Evolutionary conservation across 129 eudicot genomes (phyloP).

Genomic region (Flaveria brownii): DNA sequence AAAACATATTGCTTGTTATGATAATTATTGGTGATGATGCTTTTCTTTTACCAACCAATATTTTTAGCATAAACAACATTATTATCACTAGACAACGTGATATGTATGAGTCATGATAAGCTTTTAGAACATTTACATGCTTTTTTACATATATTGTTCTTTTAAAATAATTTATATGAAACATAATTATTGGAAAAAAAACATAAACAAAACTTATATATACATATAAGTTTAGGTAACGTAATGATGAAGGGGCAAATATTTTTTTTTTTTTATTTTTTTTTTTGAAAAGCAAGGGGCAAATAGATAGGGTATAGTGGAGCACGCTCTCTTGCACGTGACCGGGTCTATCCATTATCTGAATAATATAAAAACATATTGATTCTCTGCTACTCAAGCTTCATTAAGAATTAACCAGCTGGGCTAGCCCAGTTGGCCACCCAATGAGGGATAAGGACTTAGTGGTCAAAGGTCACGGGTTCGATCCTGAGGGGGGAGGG

Average conservation of each 20-base stretch:
- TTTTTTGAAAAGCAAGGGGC: too few species aligned
- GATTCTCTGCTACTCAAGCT: not conserved
- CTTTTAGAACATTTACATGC: not conserved
- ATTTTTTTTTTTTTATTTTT: too few species aligned
- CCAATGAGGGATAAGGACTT: too few species aligned
- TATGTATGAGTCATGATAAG: not conserved
- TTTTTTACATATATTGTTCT: too few species aligned
- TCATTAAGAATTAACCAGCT: not conserved
- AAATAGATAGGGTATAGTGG: constrained; percentile 18
- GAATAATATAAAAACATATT: constrained; percentile 17
- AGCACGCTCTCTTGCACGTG: constrained; percentile 30
- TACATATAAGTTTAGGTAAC: not conserved
- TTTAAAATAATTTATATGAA: not conserved
- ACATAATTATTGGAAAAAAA: not conserved
- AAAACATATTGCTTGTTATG: constrained; percentile 10
- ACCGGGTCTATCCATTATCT: constrained; percentile 15
- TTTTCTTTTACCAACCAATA: constrained; percentile 8
- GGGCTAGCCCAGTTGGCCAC: too few species aligned
- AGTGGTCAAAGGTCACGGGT: too few species aligned
- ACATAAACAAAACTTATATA: too few species aligned
- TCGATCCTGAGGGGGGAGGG: too few species aligned
- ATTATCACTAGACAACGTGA: constrained; percentile 5
- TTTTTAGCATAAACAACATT: not conserved
- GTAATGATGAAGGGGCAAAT: constrained; percentile 14
- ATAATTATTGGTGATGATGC: constrained; percentile 14